Base-by-base conservation (phyloP, 768 basidiomycete species). In the Suillus plorans region DNA sequence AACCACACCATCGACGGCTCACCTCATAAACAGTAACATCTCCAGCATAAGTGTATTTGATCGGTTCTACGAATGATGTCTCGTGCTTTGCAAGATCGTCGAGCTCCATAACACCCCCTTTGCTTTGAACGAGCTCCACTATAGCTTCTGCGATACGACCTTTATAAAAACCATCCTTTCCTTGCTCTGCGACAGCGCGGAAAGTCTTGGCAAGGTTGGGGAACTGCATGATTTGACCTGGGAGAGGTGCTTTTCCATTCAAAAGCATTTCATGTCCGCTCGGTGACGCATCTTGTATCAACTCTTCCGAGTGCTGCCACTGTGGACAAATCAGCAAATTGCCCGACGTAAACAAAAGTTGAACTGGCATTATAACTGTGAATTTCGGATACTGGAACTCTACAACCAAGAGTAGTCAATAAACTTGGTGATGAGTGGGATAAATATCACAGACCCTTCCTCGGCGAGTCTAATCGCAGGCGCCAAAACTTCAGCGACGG, bases 1-100 rank as follows among this genome's bases (percentile, higher is more conserved):
- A 22, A 39, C 13, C 34, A 37, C 52, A 61, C 56, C 12, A 44
- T 52, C 16, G n/a, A 36, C 4, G 9, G 60, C 81, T 66, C 69
- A 92, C 95, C 85, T 99, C 97, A 74, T 94, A 94, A 0, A 99
- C 81, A 0, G 95, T 94, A 8, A 98, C 90, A 64, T 95, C 91
- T 9, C 84, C 81, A 22, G 84, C 89, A 69, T 93, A 99, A 2
- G 90, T 94, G 74, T 97, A 97, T 64, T 86, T 89, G 79, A 98
- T 95, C 2, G 97, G 97, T 66, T 95, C 86, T 20, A 98, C 92
- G 45, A 93, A 85, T 5, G 87, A 80, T 0, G 92, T 88, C 59
- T 84, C 78, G 72, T 97, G 95, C 55, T 83, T 81, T n/a, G 90
- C 91, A 47, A 99, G 86, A 75, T 99, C 97, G n/a, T 90, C 88